Conservation (phyloP, 768 basidiomycete genomes). For the Rhodotorula diobovata region DNA sequence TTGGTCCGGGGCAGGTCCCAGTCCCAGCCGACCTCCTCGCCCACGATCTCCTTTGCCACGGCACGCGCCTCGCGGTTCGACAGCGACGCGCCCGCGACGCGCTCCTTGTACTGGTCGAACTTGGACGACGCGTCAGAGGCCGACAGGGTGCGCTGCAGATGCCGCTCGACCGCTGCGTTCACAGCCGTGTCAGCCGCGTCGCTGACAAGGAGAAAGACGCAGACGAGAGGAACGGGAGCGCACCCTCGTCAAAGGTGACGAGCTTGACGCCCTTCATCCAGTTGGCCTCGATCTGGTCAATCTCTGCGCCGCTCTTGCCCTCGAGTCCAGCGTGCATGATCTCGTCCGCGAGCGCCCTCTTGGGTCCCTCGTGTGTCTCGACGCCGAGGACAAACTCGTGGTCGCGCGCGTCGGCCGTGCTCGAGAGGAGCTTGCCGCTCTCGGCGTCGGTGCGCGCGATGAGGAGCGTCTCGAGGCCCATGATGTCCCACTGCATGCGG, state of each 20-base stretch:
- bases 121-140: slow-evolving; percentile 52
- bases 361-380: slow-evolving; percentile 44
- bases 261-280: slow-evolving; percentile 68
- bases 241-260: slow-evolving; percentile 80
- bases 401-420: slow-evolving; percentile 74
- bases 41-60: slow-evolving; percentile 69
- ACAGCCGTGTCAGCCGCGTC: neutral
- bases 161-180: slow-evolving; percentile 58
- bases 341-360: slow-evolving; percentile 59
- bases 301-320: slow-evolving; percentile 62
- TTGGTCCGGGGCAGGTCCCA: slow-evolving; percentile 73
- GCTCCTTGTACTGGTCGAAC: slow-evolving; percentile 59
- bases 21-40: slow-evolving; percentile 72
- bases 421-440: slow-evolving; percentile 74
- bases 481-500: slow-evolving; percentile 83
- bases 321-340: slow-evolving; percentile 63
- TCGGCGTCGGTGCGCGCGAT: slow-evolving; percentile 92
- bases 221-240: slow-evolving; percentile 31
- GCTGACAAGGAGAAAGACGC: too few relatives aligned
- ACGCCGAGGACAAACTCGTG: slow-evolving; percentile 56
- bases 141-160: slow-evolving; percentile 50
- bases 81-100: slow-evolving; percentile 55
- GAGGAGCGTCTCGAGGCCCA: slow-evolving; percentile 79
- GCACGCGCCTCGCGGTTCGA: slow-evolving; percentile 68
- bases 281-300: slow-evolving; percentile 67